Percentiles rank a stretch among this genome's conserved stretches.
These are phyloP conservation scores for Exserohilum turcica DNA, from an alignment of 2,329 filamentous ascomycete species.

Conservation along the genomic window DNA sequence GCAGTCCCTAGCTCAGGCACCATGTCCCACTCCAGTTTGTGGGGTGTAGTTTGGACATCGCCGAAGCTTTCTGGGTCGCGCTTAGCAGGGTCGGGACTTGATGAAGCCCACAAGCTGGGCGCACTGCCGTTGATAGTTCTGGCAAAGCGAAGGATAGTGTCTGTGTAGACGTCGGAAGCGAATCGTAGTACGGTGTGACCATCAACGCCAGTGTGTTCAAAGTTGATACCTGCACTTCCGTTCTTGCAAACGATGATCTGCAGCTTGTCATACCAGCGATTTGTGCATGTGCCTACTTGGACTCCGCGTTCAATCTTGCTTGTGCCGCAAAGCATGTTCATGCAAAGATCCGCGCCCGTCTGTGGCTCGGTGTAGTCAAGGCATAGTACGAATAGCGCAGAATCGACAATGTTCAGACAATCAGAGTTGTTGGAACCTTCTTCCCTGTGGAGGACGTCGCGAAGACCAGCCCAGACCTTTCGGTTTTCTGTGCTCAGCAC, in stretches of 20 bases:
- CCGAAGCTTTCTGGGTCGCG: slow-evolving; percentile 89
- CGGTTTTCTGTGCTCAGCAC: slow-evolving; percentile 96
- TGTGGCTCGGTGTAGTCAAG: slow-evolving; percentile 89
- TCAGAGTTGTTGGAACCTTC: slow-evolving; percentile 93
- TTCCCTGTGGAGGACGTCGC: slow-evolving; percentile 85
- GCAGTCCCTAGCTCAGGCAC: slow-evolving; percentile 87
- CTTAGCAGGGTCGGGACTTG: slow-evolving; percentile 89
- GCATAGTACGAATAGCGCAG: slow-evolving; percentile 88
- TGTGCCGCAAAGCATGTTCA: slow-evolving; percentile 97
- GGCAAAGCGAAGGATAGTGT: slow-evolving; percentile 95
- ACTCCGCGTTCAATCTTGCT: slow-evolving; percentile 90
- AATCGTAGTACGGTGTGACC: slow-evolving; percentile 96
- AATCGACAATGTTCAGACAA: slow-evolving; percentile 93
- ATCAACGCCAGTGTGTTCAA: slow-evolving; percentile 97
- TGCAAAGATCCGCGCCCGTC: slow-evolving; percentile 83
- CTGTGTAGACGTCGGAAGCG: slow-evolving; percentile 94
- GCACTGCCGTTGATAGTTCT: slow-evolving; percentile 93
- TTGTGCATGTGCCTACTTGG: slow-evolving; percentile 96
- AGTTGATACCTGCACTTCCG: slow-evolving; percentile 97
- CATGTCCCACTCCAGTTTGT: slow-evolving; percentile 99
- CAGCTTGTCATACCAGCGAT: slow-evolving; percentile 98
- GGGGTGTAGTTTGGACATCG: slow-evolving; percentile 89
- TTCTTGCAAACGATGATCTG: slow-evolving; percentile 99
- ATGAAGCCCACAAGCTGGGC: slow-evolving; percentile 87
- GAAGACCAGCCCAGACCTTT: slow-evolving; percentile 90